Base-by-base conservation (phyloP, 306 rosid genomes). In the Lathyrus aphaca region DNA sequence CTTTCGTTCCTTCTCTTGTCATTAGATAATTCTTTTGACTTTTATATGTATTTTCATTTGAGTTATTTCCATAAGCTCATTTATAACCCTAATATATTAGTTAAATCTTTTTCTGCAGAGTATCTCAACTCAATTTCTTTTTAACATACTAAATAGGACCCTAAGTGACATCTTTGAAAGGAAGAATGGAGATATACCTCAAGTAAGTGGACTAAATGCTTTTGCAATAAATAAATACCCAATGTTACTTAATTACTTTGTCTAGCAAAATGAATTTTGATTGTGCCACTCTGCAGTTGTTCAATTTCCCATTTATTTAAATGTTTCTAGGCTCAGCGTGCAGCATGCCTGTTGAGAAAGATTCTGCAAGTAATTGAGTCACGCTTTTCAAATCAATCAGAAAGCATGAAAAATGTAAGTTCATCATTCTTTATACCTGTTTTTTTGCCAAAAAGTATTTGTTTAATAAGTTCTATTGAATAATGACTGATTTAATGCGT, bases 281-380 rank as follows among this genome's bases (percentile, higher is more conserved):
- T 54, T 18, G 32, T 40, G 68, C 35, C 44, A 50, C 56, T 40
- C 35, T 35, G 62, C 53, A 46, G 37, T 27, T 27, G 46, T 58
- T 50, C 37, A 68, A 43, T 35, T 76, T 46, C n/a, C 57, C 67
- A 29, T 61, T 54, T 66, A 43, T 64, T 32, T 70, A 19, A 43
- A 67, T 74, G 54, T 76, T 69, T 77, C 53, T 71, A 77, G 80
- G 75, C 82, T 65, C 95, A 95, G 87, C 84, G 67, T 42, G 87
- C 90, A 39, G 88, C 91, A 29, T 87, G 72, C 80, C 71, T 91
- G 71, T 73, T 91, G 83, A 83, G 85, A 79, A 95, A 89, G 80
- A 83, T 91, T 76, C 58, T 87, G 75, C 95, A 86, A 82, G 88
- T 87, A 70, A 80, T 91, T 72, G 92, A 95, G 83, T 81, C 69